A percentile compares a stretch with the other conserved stretches of the same genome.
These are phyloP conservation scores for Eutrema heterophyllum DNA, from an alignment of 345 rosid species.

Conservation along the genomic window DNA sequence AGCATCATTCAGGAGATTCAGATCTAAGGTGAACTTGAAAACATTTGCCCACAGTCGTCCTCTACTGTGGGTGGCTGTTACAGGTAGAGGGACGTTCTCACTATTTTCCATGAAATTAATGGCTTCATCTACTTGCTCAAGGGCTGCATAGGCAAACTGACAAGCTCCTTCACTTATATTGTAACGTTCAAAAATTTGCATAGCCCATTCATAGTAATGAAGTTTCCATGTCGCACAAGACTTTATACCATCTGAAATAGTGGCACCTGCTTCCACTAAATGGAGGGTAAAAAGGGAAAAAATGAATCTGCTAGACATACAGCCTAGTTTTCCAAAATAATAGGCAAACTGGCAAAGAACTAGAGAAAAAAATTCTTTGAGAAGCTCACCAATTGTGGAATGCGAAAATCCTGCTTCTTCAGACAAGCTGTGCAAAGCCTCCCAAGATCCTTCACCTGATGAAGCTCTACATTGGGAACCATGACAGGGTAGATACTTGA, in stretches of 20 bases:
- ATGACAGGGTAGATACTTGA: constrained; percentile 12
- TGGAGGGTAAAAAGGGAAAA: not conserved
- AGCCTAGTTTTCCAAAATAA: constrained; percentile 1
- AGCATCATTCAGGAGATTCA: constrained; percentile 78
- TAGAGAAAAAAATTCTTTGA: constrained; percentile 11
- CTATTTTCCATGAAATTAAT: constrained; percentile 30
- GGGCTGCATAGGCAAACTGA: constrained; percentile 95
- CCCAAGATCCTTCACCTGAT: constrained; percentile 72
- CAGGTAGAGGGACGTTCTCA: constrained; percentile 37
- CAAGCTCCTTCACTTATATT: constrained; percentile 83
- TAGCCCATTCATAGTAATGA: constrained; percentile 96
- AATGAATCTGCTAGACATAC: not conserved
- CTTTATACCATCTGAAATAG: constrained; percentile 43
- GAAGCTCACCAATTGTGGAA: constrained; percentile 54
- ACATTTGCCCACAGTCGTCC: constrained; percentile 96
- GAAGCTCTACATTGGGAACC: constrained; percentile 61
- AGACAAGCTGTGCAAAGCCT: constrained; percentile 75
- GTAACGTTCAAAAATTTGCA: constrained; percentile 94
- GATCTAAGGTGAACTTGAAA: constrained; percentile 89
- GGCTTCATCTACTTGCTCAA: constrained; percentile 97
- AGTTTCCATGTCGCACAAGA: constrained; percentile 81
- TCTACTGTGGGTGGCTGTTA: constrained; percentile 49
- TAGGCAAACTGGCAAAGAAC: not conserved
- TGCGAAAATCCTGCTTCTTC: constrained; percentile 61
- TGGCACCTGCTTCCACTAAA: constrained; percentile 31